A percentile compares a stretch with the other conserved stretches of the same genome.
These are phyloP conservation scores for Penicilliopsis zonata DNA, from an alignment of 495 filamentous ascomycete genomes.

Conservation along the genomic window DNA sequence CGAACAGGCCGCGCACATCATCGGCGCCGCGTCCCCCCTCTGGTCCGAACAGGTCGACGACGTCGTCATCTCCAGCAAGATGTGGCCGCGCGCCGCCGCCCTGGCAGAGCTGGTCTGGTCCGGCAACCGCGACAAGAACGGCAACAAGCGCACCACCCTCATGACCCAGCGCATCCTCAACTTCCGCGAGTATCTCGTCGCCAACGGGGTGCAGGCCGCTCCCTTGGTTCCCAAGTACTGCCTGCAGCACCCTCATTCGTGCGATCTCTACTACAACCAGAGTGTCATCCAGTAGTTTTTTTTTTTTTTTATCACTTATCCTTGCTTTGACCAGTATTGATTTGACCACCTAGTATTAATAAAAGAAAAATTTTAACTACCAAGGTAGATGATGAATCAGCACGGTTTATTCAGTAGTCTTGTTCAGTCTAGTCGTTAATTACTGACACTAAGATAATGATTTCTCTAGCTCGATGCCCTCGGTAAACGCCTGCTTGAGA, in stretches of 20 bases:
- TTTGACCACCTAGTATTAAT: too few species aligned
- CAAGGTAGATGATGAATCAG: too few species aligned
- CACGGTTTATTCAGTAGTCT: conserved; percentile 3
- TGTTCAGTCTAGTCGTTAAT: too few species aligned
- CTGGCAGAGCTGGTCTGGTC: conserved; percentile 43
- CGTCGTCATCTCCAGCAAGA: conserved; percentile 29
- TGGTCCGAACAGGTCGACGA: conserved; percentile 47
- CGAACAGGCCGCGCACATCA: conserved; percentile 29
- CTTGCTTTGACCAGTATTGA: too few species aligned
- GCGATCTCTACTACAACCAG: conserved; percentile 41
- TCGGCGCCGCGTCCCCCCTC: conserved; percentile 38
- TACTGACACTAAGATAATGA: too few species aligned
- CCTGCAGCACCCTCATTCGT: conserved; percentile 42
- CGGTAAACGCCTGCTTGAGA: conserved; percentile 61
- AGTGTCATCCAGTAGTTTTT: conserved; percentile 23
- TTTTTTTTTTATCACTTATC: too few species aligned
- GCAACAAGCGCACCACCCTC: conserved; percentile 36
- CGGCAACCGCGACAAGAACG: conserved; percentile 35
- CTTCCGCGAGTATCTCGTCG: conserved; percentile 45
- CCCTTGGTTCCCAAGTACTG: conserved; percentile 43
- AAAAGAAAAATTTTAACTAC: too few species aligned
- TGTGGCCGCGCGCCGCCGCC: conserved; percentile 46
- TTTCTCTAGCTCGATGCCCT: conserved; percentile 61
- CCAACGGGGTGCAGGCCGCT: conserved; percentile 36
- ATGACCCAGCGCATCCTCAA: conserved; percentile 45